Percentiles rank a stretch among this genome's conserved stretches.
phyloP scores from a whole-genome alignment of 1,284 basidiomycete genomes.

The Boletus smithii region DNA sequence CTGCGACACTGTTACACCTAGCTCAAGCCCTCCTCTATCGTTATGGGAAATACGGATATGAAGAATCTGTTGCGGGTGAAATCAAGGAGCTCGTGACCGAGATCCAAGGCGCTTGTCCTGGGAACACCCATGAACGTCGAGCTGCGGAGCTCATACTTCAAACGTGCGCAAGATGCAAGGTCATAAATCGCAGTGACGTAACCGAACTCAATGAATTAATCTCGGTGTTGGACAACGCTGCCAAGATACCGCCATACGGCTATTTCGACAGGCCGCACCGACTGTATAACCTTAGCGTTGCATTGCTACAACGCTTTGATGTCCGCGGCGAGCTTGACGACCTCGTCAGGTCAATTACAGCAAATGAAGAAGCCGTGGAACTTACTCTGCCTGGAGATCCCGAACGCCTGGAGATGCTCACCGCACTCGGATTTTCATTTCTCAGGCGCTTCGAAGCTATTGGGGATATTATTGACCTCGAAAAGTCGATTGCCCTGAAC shows the following conservation, averaged over 20 bases:
- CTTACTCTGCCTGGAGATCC: background rate
- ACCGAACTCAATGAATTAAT: background rate
- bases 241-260: background rate
- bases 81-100: background rate
- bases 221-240: background rate
- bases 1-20: constrained; percentile 1
- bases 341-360: background rate
- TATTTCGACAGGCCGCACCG: background rate
- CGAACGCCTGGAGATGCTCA: background rate
- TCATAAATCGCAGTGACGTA: background rate
- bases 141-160: background rate
- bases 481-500: background rate
- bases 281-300: constrained; percentile 6
- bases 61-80: background rate
- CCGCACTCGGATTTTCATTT: background rate
- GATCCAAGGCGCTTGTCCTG: background rate
- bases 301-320: background rate
- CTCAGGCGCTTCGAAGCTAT: background rate
- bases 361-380: background rate
- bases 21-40: constrained; percentile 1
- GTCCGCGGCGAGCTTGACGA: background rate
- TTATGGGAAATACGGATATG: background rate
- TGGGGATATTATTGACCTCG: background rate
- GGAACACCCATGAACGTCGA: background rate
- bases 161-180: background rate